phyloP scores from a whole-genome alignment of 169 alveolate genomes.

The Plasmodium malariae region DNA sequence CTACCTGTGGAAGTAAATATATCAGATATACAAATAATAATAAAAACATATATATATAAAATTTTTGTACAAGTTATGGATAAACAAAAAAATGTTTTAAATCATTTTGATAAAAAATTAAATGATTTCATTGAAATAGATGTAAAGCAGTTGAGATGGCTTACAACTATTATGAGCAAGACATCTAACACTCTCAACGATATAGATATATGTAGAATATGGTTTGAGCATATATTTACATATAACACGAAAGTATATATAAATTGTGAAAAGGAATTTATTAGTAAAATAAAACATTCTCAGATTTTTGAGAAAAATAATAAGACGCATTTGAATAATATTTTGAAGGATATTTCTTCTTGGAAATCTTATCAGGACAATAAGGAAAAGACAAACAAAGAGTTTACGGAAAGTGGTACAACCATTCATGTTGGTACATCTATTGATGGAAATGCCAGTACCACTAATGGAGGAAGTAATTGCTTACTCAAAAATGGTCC shows the following conservation, averaged over 20 bases:
- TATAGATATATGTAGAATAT: constrained; percentile 66
- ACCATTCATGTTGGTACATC: too few species aligned
- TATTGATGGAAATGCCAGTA: too few species aligned
- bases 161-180: constrained; percentile 64
- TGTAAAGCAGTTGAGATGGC: constrained; percentile 61
- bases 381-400: constrained; percentile 28
- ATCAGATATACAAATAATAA: constrained; percentile 49
- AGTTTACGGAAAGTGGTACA: background rate
- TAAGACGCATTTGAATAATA: constrained; percentile 28
- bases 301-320: constrained; percentile 67
- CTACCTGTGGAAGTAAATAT: constrained; percentile 56
- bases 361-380: constrained; percentile 51
- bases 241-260: constrained; percentile 45
- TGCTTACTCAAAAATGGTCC: too few species aligned
- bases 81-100: constrained; percentile 32
- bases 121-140: constrained; percentile 62
- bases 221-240: constrained; percentile 55
- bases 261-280: constrained; percentile 63
- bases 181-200: constrained; percentile 52
- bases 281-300: constrained; percentile 36
- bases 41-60: constrained; percentile 37
- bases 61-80: constrained; percentile 32
- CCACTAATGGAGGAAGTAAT: too few species aligned
- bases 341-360: constrained; percentile 25
- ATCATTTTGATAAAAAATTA: constrained; percentile 33